Conservation (phyloP, 2,329 filamentous ascomycete species). For the Diaporthe sp. region DNA sequence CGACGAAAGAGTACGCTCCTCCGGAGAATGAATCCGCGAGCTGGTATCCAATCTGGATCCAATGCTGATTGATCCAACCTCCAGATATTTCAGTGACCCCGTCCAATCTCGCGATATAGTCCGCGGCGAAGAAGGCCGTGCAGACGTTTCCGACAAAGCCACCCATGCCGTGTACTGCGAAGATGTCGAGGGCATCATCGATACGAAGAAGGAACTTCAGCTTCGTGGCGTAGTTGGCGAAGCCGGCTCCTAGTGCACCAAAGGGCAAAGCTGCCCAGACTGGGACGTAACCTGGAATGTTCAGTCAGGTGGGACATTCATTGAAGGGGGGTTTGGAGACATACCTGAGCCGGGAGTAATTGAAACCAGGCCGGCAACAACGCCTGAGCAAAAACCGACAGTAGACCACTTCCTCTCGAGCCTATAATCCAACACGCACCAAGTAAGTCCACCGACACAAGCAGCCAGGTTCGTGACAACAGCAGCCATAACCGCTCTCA, state of each 20-base stretch:
- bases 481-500: conserved; percentile 89
- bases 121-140: conserved; percentile 86
- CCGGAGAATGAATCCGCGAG: conserved; percentile 85
- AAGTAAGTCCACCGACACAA: conserved; percentile 87
- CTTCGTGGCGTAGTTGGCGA: conserved; percentile 92
- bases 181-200: conserved; percentile 91
- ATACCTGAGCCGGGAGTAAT: conserved; percentile 88
- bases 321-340: conserved; percentile 40
- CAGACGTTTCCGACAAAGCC: conserved; percentile 84
- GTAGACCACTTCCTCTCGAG: conserved; percentile 94
- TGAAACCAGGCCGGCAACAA: conserved; percentile 87
- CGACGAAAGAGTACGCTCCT: conserved; percentile 82
- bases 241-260: conserved; percentile 80
- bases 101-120: conserved; percentile 88
- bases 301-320: conserved; percentile 1
- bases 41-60: conserved; percentile 87
- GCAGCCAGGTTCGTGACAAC: conserved; percentile 89
- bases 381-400: conserved; percentile 92
- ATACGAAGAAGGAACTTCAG: conserved; percentile 86
- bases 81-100: conserved; percentile 76
- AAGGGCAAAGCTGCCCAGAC: conserved; percentile 87
- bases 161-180: conserved; percentile 85
- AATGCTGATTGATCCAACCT: conserved; percentile 88
- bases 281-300: conserved; percentile 74
- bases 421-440: conserved; percentile 90